Percentiles rank a stretch among this genome's conserved stretches.
These are phyloP conservation scores for Erucastrum elatum DNA, from an alignment of 345 rosid genomes.

Conservation along the genomic window DNA sequence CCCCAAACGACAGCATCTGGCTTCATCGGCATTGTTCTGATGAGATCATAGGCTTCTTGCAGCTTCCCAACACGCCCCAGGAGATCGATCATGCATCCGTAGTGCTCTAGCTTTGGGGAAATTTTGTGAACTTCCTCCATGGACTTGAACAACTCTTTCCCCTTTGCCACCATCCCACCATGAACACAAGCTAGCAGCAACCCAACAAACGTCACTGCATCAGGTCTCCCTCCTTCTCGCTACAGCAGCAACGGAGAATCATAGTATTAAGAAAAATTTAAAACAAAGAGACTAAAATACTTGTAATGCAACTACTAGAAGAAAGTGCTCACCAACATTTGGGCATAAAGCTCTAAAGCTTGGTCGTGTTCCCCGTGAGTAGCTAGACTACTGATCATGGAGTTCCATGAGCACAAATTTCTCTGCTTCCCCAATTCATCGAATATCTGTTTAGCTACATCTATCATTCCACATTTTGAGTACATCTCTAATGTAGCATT, in stretches of 20 bases:
- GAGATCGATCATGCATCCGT: constrained; percentile 87
- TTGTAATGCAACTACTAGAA: not conserved
- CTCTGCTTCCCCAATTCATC: constrained; percentile 58
- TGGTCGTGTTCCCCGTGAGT: constrained; percentile 63
- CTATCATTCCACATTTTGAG: constrained; percentile 70
- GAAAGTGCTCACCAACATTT: constrained; percentile 58
- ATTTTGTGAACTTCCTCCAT: constrained; percentile 49
- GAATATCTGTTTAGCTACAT: constrained; percentile 53
- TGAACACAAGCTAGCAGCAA: constrained; percentile 80
- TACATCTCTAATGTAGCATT: constrained; percentile 71
- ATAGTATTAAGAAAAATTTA: not conserved
- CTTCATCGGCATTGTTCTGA: constrained; percentile 65
- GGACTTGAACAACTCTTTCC: constrained; percentile 53
- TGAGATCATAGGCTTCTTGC: constrained; percentile 61
- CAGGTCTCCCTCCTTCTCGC: constrained; percentile 57
- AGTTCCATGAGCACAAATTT: constrained; percentile 82
- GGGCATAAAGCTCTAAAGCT: constrained; percentile 57
- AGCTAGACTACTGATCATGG: constrained; percentile 79
- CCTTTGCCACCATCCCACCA: constrained; percentile 62
- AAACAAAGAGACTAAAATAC: constrained; percentile 2
- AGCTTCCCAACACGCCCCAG: constrained; percentile 77
- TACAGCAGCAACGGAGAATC: constrained; percentile 31
- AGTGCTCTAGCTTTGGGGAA: constrained; percentile 72
- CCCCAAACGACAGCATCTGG: constrained; percentile 88
- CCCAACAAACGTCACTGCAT: constrained; percentile 79